phyloP scores from a whole-genome alignment of 2,329 filamentous ascomycete genomes.

The Cladophialophora chaetospira region DNA sequence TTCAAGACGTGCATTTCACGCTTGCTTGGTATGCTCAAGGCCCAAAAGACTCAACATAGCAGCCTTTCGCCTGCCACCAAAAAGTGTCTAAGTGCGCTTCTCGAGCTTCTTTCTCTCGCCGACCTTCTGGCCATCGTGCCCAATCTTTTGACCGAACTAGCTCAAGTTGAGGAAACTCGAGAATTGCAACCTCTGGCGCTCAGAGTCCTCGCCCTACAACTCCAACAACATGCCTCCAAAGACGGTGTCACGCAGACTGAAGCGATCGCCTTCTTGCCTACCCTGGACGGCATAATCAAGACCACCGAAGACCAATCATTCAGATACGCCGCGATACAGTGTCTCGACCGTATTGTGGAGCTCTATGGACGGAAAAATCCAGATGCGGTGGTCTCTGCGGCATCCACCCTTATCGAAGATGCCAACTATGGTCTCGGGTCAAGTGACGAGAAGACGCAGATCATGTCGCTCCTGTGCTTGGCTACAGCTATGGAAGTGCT shows the following conservation, averaged over 20 bases:
- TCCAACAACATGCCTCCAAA: constrained; percentile 64
- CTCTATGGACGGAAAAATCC: constrained; percentile 93
- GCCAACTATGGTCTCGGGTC: constrained; percentile 37
- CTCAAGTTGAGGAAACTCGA: constrained; percentile 64
- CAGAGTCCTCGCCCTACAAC: constrained; percentile 75
- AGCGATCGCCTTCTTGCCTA: constrained; percentile 67
- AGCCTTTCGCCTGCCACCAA: constrained; percentile 51
- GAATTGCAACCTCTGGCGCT: constrained; percentile 74
- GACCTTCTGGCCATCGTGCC: constrained; percentile 91
- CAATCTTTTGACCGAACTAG: constrained; percentile 65
- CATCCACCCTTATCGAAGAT: constrained; percentile 70
- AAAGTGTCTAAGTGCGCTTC: constrained; percentile 73
- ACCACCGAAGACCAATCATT: constrained; percentile 71
- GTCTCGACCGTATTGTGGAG: constrained; percentile 89
- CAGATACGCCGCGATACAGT: constrained; percentile 83
- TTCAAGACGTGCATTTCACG: constrained; percentile 33
- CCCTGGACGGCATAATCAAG: constrained; percentile 74
- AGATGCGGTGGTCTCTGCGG: constrained; percentile 72
- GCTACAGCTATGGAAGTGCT: constrained; percentile 87
- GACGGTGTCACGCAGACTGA: constrained; percentile 49
- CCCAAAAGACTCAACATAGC: constrained; percentile 14
- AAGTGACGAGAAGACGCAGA: constrained; percentile 22
- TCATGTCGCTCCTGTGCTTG: constrained; percentile 69
- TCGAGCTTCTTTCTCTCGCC: constrained; percentile 79
- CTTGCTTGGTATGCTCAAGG: constrained; percentile 23